Conservation (phyloP, 257 asterid genomes). For the Coffea canephora region DNA sequence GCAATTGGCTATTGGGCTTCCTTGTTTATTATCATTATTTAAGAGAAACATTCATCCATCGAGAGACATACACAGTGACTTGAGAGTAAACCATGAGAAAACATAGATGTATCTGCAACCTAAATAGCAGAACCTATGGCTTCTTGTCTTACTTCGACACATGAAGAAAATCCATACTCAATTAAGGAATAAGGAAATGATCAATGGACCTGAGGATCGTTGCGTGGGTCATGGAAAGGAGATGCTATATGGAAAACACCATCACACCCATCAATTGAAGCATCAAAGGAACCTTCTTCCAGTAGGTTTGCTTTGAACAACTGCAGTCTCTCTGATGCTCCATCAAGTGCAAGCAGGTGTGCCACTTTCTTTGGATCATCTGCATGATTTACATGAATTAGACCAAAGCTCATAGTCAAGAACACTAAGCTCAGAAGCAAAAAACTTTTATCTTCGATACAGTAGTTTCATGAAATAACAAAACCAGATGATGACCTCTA, state of each 20-base stretch:
- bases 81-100: background rate
- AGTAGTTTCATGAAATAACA: background rate
- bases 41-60: too few species aligned
- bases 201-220: conserved; percentile 66
- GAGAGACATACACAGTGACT: background rate
- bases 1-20: too few species aligned
- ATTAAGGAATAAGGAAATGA: background rate
- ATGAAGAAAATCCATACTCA: background rate
- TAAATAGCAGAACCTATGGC: background rate
- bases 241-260: conserved; percentile 93
- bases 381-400: conserved; percentile 24
- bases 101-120: background rate
- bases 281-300: conserved; percentile 81
- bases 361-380: conserved; percentile 66
- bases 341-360: conserved; percentile 76
- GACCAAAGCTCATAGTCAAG: background rate
- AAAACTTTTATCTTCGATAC: background rate
- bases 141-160: background rate
- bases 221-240: conserved; percentile 51
- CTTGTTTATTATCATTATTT: too few species aligned
- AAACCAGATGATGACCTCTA: background rate
- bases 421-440: background rate
- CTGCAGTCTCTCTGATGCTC: conserved; percentile 84
- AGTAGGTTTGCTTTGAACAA: conserved; percentile 67
- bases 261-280: conserved; percentile 73